phyloP scores from a whole-genome alignment of 768 basidiomycete genomes.

The Leccinum variicolor region DNA sequence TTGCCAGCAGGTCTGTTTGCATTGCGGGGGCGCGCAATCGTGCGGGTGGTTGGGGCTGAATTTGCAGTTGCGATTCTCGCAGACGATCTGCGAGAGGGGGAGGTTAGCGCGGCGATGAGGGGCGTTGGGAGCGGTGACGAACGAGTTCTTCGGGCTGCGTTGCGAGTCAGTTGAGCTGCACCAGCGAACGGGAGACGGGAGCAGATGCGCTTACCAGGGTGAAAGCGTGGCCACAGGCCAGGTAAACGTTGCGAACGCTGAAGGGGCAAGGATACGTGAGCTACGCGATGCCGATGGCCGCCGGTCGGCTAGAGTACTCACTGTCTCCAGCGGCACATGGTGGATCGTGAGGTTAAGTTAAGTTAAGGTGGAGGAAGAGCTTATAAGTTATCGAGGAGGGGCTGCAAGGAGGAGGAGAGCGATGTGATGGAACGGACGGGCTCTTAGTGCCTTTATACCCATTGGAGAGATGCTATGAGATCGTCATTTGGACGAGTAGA shows the following conservation, averaged over 20 bases:
- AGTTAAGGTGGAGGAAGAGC: background rate
- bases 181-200: background rate
- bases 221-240: slow-evolving; percentile 45
- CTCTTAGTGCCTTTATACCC: slow-evolving; percentile 27
- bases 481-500: slow-evolving; percentile 15
- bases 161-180: slow-evolving; percentile 6
- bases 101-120: slow-evolving; percentile 7
- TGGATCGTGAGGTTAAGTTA: slow-evolving; percentile 3
- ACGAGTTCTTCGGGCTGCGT: slow-evolving; percentile 39
- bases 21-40: slow-evolving; percentile 39
- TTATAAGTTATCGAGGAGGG: slow-evolving; percentile 4
- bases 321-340: slow-evolving; percentile 57
- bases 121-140: background rate
- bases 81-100: slow-evolving; percentile 40
- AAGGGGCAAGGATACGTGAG: background rate
- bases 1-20: slow-evolving; percentile 46
- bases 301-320: slow-evolving; percentile 27
- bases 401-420: background rate
- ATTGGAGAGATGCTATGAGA: slow-evolving; percentile 23
- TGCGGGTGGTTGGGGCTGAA: slow-evolving; percentile 53
- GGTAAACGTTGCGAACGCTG: slow-evolving; percentile 48
- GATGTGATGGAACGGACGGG: slow-evolving; percentile 10
- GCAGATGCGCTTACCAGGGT: slow-evolving; percentile 35
- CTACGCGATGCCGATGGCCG: background rate
- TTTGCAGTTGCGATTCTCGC: slow-evolving; percentile 45